Conservation (phyloP, 2,329 filamentous ascomycete species). For the Fusarium chlamydosporum region DNA sequence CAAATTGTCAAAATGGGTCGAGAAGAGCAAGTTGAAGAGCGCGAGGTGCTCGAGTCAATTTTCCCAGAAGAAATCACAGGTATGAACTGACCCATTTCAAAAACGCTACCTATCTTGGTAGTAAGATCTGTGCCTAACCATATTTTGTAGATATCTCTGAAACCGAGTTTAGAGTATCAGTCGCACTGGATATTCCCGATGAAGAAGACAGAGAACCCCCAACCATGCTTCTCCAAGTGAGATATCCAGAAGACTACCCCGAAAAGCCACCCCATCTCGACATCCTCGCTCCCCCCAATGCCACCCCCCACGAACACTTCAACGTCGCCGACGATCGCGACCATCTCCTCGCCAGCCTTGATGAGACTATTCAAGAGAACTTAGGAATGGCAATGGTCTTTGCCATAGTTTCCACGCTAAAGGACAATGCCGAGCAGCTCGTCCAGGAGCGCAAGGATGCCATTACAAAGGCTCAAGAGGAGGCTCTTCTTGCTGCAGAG, state of each 20-base stretch:
- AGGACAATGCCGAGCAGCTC: constrained; percentile 90
- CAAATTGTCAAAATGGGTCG: constrained; percentile 66
- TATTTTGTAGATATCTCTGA: constrained; percentile 83
- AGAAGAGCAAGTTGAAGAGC: constrained; percentile 96
- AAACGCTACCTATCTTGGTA: constrained; percentile 14
- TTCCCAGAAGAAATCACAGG: constrained; percentile 98
- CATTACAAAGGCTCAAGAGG: constrained; percentile 70
- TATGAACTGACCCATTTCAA: constrained; percentile 55
- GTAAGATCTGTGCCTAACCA: constrained; percentile 29
- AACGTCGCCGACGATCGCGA: constrained; percentile 85
- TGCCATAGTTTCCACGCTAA: constrained; percentile 86
- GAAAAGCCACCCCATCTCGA: constrained; percentile 88
- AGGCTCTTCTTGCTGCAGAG: constrained; percentile 73
- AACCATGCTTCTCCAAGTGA: constrained; percentile 83
- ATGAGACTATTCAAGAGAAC: constrained; percentile 88
- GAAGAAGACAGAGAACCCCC: constrained; percentile 76
- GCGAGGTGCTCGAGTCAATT: constrained; percentile 97
- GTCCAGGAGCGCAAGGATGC: constrained; percentile 80
- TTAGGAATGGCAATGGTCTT: constrained; percentile 99
- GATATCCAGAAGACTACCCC: constrained; percentile 91
- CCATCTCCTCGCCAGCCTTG: constrained; percentile 76
- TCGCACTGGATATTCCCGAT: constrained; percentile 83
- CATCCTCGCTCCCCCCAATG: constrained; percentile 79
- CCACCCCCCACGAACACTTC: constrained; percentile 78
- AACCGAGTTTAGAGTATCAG: constrained; percentile 86